A percentile compares a stretch with the other conserved stretches of the same genome.
These are phyloP conservation scores for Schizothecium vesticola DNA, from an alignment of 495 filamentous ascomycete genomes.

Conservation along the genomic window DNA sequence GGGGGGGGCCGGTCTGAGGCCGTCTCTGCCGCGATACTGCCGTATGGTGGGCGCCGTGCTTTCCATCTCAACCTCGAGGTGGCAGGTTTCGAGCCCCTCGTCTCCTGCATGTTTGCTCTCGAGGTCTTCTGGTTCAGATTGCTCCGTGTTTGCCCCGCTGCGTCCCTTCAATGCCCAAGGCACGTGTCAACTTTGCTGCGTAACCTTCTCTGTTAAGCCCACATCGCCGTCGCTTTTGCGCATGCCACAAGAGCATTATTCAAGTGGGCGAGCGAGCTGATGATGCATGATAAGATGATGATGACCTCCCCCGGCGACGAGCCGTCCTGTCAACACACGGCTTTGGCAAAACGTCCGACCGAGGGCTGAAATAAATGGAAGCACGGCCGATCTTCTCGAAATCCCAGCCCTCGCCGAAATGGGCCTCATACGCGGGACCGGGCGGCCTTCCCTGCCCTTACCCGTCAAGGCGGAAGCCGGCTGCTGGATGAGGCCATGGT, in stretches of 20 bases:
- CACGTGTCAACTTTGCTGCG: slow-evolving; percentile 4
- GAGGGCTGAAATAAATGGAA: slow-evolving; percentile 6
- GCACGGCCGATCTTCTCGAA: slow-evolving; percentile 22
- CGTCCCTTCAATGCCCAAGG: not conserved
- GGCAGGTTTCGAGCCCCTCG: not conserved
- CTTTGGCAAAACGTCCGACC: not conserved
- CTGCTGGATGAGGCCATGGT: not conserved
- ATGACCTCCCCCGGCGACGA: not conserved
- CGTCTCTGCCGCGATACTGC: slow-evolving; percentile 6
- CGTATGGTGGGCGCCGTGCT: slow-evolving; percentile 1
- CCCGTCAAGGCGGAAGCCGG: slow-evolving; percentile 4
- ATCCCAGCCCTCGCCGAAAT: slow-evolving; percentile 2
- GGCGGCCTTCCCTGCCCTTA: slow-evolving; percentile 17
- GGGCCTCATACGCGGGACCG: slow-evolving; percentile 5
- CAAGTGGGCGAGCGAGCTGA: not conserved
- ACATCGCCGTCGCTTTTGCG: not conserved
- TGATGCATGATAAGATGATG: not conserved
- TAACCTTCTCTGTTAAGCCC: not conserved
- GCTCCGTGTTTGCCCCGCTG: slow-evolving; percentile 4
- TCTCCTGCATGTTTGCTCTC: slow-evolving; percentile 7
- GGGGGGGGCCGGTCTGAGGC: slow-evolving; percentile 2
- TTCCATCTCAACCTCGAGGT: not conserved
- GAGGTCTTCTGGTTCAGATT: slow-evolving; percentile 3
- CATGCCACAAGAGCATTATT: not conserved
- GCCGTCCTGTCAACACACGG: not conserved